Evolutionary conservation across 805 yeast genomes (phyloP).

Genomic region (Pichia deserticola): DNA sequence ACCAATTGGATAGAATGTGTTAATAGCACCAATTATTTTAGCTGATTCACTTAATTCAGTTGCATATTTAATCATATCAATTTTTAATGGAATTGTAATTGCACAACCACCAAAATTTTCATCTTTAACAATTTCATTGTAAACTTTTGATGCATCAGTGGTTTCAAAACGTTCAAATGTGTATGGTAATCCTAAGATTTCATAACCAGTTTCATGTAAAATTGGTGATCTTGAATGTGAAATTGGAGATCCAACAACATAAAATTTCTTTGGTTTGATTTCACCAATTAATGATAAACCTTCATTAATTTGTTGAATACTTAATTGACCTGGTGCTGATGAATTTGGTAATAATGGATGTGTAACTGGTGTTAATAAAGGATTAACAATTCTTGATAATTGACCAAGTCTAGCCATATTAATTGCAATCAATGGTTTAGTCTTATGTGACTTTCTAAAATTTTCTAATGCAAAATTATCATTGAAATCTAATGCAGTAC

Average conservation of each 20-base stretch:
- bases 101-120: constrained; percentile 85
- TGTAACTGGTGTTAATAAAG: constrained; percentile 76
- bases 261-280: constrained; percentile 49
- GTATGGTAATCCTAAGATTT: constrained; percentile 72
- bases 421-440: constrained; percentile 69
- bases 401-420: constrained; percentile 76
- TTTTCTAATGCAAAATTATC: constrained; percentile 69
- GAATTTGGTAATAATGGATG: constrained; percentile 57
- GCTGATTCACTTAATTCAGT: constrained; percentile 72
- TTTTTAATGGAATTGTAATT: constrained; percentile 87
- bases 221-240: constrained; percentile 84
- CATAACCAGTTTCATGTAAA: constrained; percentile 75
- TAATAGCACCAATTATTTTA: constrained; percentile 82
- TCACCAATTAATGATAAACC: constrained; percentile 56
- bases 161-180: constrained; percentile 63
- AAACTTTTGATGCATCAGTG: constrained; percentile 49
- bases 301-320: constrained; percentile 56
- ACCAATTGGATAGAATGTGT: constrained; percentile 65
- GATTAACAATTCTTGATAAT: constrained; percentile 70
- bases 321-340: constrained; percentile 78
- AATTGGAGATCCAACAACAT: constrained; percentile 76
- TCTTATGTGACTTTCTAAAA: constrained; percentile 52
- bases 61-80: constrained; percentile 65
- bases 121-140: constrained; percentile 38
- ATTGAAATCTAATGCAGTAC: constrained; percentile 52